Conservation (phyloP, 164 flowering plant genomes). For the Echeveria elegans region DNA sequence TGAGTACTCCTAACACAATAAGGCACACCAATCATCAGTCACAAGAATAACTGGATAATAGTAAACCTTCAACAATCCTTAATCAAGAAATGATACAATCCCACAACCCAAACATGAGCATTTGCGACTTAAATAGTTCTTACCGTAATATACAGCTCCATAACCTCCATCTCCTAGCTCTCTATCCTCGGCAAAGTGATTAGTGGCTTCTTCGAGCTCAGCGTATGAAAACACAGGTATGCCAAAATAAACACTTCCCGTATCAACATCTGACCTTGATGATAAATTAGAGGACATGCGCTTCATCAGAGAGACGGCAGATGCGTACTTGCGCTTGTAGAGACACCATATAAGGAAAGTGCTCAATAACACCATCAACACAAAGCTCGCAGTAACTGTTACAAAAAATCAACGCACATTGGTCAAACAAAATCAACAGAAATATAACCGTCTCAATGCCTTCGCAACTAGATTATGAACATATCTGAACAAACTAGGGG, state of each 20-base stretch:
- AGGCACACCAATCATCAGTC: not conserved
- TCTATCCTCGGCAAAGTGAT: slow-evolving; percentile 7
- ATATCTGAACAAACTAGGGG: not conserved
- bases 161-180: slow-evolving; percentile 10
- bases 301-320: slow-evolving; percentile 1
- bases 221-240: slow-evolving; percentile 3
- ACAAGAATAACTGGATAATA: not conserved
- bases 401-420: not conserved
- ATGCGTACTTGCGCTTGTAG: slow-evolving; percentile 6
- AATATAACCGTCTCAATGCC: not conserved
- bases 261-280: slow-evolving; percentile 3
- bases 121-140: not conserved
- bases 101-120: not conserved
- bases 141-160: slow-evolving; percentile 8
- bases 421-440: not conserved
- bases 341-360: slow-evolving; percentile 3
- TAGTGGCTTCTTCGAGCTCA: slow-evolving; percentile 8
- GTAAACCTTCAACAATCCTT: not conserved
- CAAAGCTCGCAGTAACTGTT: slow-evolving; percentile 6
- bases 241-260: not conserved
- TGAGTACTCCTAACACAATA: slow-evolving; percentile 1
- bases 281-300: not conserved
- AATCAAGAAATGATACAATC: not conserved
- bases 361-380: slow-evolving; percentile 5
- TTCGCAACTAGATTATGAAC: not conserved